These are phyloP conservation scores for Isabelozyma rhagii DNA, from an alignment of 805 yeast species.

Conservation along the genomic window DNA sequence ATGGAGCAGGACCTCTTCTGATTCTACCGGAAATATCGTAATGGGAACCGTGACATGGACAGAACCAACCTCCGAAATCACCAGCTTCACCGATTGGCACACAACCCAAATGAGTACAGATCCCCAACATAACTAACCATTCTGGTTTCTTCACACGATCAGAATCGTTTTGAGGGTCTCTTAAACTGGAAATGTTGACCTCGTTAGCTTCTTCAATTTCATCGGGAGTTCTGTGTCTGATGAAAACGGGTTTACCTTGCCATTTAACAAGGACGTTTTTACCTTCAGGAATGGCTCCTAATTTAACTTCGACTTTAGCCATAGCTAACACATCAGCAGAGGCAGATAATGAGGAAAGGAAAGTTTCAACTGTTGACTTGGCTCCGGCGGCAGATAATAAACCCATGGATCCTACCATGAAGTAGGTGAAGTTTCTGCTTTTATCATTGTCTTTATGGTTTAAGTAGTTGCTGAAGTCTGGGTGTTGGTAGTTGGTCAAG, in stretches of 20 bases:
- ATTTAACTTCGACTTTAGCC: slow-evolving; percentile 98
- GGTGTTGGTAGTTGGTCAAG: slow-evolving; percentile 83
- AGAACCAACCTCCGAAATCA: slow-evolving; percentile 99
- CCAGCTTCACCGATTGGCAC: slow-evolving; percentile 99
- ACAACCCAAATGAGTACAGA: slow-evolving; percentile 99
- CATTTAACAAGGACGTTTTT: slow-evolving; percentile 97
- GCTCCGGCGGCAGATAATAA: slow-evolving; percentile 90
- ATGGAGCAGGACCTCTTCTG: slow-evolving; percentile 99
- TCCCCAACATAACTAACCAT: slow-evolving; percentile 99
- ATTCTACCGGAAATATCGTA: slow-evolving; percentile 99
- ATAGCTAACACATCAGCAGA: slow-evolving; percentile 98
- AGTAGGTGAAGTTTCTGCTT: slow-evolving; percentile 82
- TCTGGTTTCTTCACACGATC: slow-evolving; percentile 96
- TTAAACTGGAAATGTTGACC: slow-evolving; percentile 71
- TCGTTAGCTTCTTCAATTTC: slow-evolving; percentile 94
- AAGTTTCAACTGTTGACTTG: slow-evolving; percentile 91
- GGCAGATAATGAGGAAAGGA: slow-evolving; percentile 91
- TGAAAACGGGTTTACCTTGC: slow-evolving; percentile 99
- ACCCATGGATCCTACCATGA: slow-evolving; percentile 97
- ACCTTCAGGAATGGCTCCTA: slow-evolving; percentile 92
- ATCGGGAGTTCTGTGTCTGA: slow-evolving; percentile 93
- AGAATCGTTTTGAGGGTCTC: slow-evolving; percentile 92
- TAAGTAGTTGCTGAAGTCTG: slow-evolving; percentile 81
- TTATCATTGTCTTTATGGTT: slow-evolving; percentile 69
- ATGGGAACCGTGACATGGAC: slow-evolving; percentile 99